Evolutionary conservation across 1,284 basidiomycete species (phyloP).

Genomic region (Ganoderma multipileum): DNA sequence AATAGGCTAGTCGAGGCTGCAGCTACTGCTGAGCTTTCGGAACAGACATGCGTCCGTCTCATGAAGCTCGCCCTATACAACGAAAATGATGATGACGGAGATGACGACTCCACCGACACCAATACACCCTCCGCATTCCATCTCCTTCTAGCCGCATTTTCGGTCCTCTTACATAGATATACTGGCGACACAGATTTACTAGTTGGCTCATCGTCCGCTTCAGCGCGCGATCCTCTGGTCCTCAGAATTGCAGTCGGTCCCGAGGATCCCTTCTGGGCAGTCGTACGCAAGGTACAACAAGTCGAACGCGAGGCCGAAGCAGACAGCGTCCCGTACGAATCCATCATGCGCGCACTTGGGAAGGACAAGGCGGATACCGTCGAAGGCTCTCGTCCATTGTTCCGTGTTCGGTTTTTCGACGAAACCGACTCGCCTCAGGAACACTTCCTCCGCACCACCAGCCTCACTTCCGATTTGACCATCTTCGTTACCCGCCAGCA

Average conservation of each 20-base stretch:
- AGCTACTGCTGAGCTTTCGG: slow-evolving; percentile 69
- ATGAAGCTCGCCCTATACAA: slow-evolving; percentile 81
- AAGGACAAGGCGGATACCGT: slow-evolving; percentile 66
- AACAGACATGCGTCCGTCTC: slow-evolving; percentile 72
- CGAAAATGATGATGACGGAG: slow-evolving; percentile 59
- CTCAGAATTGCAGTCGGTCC: slow-evolving; percentile 89
- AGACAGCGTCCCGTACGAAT: slow-evolving; percentile 87
- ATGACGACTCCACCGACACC: slow-evolving; percentile 47
- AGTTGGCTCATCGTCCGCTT: slow-evolving; percentile 88
- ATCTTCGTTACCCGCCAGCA: slow-evolving; percentile 77
- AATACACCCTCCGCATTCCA: slow-evolving; percentile 87
- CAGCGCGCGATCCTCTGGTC: slow-evolving; percentile 83
- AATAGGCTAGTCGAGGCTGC: slow-evolving; percentile 84
- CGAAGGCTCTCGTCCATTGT: slow-evolving; percentile 71
- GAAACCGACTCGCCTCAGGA: slow-evolving; percentile 81
- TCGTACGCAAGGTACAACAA: slow-evolving; percentile 87
- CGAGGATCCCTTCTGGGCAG: slow-evolving; percentile 89
- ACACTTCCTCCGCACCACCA: slow-evolving; percentile 81
- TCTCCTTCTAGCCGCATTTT: slow-evolving; percentile 90
- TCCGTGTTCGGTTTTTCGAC: slow-evolving; percentile 97
- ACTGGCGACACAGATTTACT: slow-evolving; percentile 96
- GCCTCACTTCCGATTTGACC: slow-evolving; percentile 91
- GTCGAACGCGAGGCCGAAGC: slow-evolving; percentile 87
- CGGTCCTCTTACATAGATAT: slow-evolving; percentile 92
- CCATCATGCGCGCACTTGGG: slow-evolving; percentile 77